A percentile compares a stretch with the other conserved stretches of the same genome.
Conservation (phyloP, 1,139 yeast species). For the Candida sp. region DNA sequence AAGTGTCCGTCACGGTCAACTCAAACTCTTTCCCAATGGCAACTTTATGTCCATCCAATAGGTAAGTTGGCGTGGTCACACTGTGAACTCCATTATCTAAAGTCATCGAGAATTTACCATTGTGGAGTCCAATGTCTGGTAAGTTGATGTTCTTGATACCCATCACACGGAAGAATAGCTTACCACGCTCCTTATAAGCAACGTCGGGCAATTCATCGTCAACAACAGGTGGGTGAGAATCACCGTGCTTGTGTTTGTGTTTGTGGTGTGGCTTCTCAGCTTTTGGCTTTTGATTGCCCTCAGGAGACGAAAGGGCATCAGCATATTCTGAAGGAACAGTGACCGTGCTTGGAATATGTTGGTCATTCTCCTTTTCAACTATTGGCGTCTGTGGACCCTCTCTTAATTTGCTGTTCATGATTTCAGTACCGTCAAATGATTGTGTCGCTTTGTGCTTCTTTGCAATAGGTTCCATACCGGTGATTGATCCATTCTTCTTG, state of each 20-base stretch:
- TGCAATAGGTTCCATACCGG: slow-evolving; percentile 23
- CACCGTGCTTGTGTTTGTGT: slow-evolving; percentile 5
- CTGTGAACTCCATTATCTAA: slow-evolving; percentile 93
- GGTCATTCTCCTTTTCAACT: not conserved
- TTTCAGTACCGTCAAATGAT: slow-evolving; percentile 21
- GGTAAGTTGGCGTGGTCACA: slow-evolving; percentile 71
- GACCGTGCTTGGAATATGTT: slow-evolving; percentile 25
- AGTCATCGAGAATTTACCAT: slow-evolving; percentile 70
- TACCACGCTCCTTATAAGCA: slow-evolving; percentile 61
- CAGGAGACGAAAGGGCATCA: slow-evolving; percentile 11
- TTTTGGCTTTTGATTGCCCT: not conserved
- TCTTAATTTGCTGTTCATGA: slow-evolving; percentile 31
- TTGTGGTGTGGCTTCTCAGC: slow-evolving; percentile 5
- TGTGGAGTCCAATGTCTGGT: slow-evolving; percentile 57
- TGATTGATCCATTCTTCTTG: slow-evolving; percentile 32
- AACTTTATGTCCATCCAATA: slow-evolving; percentile 44
- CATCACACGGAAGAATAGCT: slow-evolving; percentile 70
- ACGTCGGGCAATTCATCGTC: slow-evolving; percentile 14
- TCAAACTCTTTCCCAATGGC: slow-evolving; percentile 84
- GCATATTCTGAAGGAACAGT: slow-evolving; percentile 34
- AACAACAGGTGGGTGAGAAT: slow-evolving; percentile 4
- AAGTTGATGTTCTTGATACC: slow-evolving; percentile 61
- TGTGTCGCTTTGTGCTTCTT: slow-evolving; percentile 5
- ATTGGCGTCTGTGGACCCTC: slow-evolving; percentile 13
- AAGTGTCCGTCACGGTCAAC: slow-evolving; percentile 65